A percentile compares a stretch with the other conserved stretches of the same genome.
phyloP scores from a whole-genome alignment of 2,329 filamentous ascomycete genomes.

The Curvularia sp. region DNA sequence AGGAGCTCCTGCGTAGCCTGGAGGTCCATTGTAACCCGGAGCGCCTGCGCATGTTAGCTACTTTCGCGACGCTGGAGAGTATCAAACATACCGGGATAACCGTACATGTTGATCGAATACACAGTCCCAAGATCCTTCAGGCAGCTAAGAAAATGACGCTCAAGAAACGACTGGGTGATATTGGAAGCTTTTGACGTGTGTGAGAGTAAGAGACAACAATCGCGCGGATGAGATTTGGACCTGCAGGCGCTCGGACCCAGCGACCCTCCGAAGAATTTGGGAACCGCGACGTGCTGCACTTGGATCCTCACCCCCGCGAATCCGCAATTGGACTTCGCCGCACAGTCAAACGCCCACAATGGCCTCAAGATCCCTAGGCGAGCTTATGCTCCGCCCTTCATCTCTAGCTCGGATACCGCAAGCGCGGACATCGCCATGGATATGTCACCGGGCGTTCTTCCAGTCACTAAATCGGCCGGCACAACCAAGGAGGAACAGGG shows the following conservation, averaged over 20 bases:
- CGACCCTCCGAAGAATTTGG: constrained; percentile 33
- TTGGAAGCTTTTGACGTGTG: constrained; percentile 14
- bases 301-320: constrained; percentile 8
- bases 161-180: not conserved
- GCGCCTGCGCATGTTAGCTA: constrained; percentile 45
- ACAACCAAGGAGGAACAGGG: constrained; percentile 19
- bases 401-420: constrained; percentile 32
- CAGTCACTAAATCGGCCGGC: constrained; percentile 15
- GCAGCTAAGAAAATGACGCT: not conserved
- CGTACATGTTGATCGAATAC: constrained; percentile 41
- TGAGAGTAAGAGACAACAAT: constrained; percentile 17
- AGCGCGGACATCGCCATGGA: constrained; percentile 25
- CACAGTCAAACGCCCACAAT: constrained; percentile 21
- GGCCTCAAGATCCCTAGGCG: constrained; percentile 41
- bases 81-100: constrained; percentile 41
- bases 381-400: constrained; percentile 42
- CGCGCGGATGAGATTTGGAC: constrained; percentile 19
- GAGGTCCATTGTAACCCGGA: constrained; percentile 75
- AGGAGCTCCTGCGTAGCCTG: constrained; percentile 75
- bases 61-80: not conserved
- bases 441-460: constrained; percentile 22
- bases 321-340: constrained; percentile 11
- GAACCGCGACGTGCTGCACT: constrained; percentile 23
- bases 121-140: constrained; percentile 4
- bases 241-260: constrained; percentile 26